Evolutionary conservation across 805 yeast species (phyloP), one percentile per base, ranked within the genome.

Genomic region (Metschnikowia dekortorum): DNA sequence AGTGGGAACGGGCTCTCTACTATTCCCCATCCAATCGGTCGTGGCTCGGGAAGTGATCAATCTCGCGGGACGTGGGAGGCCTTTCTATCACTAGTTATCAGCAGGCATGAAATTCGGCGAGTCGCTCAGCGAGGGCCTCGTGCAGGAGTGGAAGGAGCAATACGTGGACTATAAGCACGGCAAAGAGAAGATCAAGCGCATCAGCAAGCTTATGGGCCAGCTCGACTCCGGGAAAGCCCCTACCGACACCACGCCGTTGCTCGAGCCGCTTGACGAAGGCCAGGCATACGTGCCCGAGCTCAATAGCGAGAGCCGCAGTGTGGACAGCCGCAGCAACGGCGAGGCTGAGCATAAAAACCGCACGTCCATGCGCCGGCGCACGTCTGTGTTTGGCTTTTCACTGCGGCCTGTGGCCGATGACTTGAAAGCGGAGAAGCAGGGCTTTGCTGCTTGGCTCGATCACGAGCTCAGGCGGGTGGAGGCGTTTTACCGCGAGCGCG

Each of bases 131-230:
- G 85, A 84, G 45, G 84, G 84, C 50, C 75, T 82, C 35, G 86
- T 87, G 49, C 96, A 97, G 4, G 96, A 87, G 61, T 91, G 97
- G 97, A 83, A 81, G 61, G 84, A 82, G 48, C 83, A 84, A 61
- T 91, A 91, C 62, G 74, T 91, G 33, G 86, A 88, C 61, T 85
- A 85, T 63, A 82, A 83, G 57, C 63, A 67, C 9, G 86, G 87
- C 39, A 82, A 82, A 61, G 77, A 79, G 61, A 62, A 74, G 38
- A 76, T 82, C 48, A 76, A 77, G 52, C 68, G 68, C 48, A 60
- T 74, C 13, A 53, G 53, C 14, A 46, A 32, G 41, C 38, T 61
- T 39, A 50, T 53, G 33, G 56, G 53, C 9, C 59, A 57, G 43
- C 30, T 61, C 26, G 53, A 50, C 13, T 59, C 57, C 6, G 56